Evolutionary conservation across 1,139 yeast species (phyloP).

Genomic region (Geotrichum histeridarum): DNA sequence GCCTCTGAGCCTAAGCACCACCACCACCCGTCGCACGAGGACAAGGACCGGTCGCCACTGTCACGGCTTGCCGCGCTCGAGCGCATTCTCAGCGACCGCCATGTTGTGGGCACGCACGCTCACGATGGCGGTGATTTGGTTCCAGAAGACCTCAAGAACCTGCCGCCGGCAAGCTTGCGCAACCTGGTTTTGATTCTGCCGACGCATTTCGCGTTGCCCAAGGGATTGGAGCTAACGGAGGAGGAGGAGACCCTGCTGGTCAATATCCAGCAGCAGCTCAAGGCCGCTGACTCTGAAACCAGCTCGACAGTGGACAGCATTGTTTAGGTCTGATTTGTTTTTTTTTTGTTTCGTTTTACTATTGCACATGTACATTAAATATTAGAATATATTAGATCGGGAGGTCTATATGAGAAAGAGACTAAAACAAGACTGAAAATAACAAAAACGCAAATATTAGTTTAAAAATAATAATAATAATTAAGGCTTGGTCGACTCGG

Average conservation of each 20-base stretch:
- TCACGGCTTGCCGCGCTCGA: constrained; percentile 3
- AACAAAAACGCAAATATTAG: not conserved
- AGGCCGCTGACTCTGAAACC: constrained; percentile 4
- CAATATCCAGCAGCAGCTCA: constrained; percentile 19
- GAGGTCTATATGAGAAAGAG: not conserved
- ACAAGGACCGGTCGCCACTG: not conserved
- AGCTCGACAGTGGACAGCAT: not conserved
- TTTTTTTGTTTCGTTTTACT: not conserved
- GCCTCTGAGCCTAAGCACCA: too few species aligned
- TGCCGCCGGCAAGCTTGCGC: not conserved
- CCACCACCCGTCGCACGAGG: not conserved
- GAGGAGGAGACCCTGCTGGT: constrained; percentile 21
- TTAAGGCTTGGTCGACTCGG: constrained; percentile 14
- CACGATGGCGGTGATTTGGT: constrained; percentile 17
- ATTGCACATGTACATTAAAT: not conserved
- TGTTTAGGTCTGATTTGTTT: not conserved
- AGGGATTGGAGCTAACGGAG: constrained; percentile 18
- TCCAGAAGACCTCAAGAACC: not conserved
- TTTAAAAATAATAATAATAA: not conserved
- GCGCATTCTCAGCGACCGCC: constrained; percentile 13
- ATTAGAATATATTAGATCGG: constrained; percentile 1
- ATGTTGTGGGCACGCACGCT: constrained; percentile 14
- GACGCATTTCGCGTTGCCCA: constrained; percentile 17
- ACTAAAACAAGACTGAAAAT: not conserved
- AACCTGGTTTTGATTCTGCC: constrained; percentile 19